Evolutionary conservation across 306 rosid species (phyloP).

Genomic region (Crotalaria pallida): DNA sequence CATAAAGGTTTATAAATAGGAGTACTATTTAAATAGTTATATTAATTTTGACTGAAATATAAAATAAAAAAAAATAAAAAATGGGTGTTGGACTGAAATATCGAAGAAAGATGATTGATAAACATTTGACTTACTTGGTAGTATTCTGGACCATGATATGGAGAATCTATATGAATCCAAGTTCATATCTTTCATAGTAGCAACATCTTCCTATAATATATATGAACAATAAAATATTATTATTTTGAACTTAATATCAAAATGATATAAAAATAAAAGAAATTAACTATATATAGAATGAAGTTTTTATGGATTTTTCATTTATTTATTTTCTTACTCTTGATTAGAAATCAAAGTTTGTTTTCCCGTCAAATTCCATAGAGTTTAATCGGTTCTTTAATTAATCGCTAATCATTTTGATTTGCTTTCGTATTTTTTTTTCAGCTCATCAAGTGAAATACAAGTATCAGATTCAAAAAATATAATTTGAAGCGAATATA

Average conservation of each 20-base stretch:
- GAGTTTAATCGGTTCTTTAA: background rate
- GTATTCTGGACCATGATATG: constrained; percentile 64
- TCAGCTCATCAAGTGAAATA: too few species aligned
- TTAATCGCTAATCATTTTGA: too few species aligned
- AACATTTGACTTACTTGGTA: constrained; percentile 46
- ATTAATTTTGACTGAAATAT: too few species aligned
- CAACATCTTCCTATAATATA: constrained; percentile 70
- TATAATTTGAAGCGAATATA: background rate
- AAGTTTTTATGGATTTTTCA: background rate
- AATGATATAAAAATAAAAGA: background rate
- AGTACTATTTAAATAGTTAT: too few species aligned
- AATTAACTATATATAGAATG: too few species aligned
- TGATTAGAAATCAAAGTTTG: background rate
- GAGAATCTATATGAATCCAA: constrained; percentile 66
- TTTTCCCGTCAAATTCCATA: background rate
- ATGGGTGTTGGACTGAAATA: background rate
- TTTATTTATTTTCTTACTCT: background rate
- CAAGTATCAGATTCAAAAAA: too few species aligned
- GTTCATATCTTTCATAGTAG: constrained; percentile 46
- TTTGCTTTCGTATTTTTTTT: too few species aligned
- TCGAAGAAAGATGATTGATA: background rate
- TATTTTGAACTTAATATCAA: background rate
- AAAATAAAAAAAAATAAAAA: too few species aligned
- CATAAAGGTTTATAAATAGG: background rate
- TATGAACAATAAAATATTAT: too few species aligned